Percentiles rank a stretch among this genome's conserved stretches.
These are phyloP conservation scores for Trametes versicolor DNA, from an alignment of 1,284 basidiomycete species.

Conservation along the genomic window DNA sequence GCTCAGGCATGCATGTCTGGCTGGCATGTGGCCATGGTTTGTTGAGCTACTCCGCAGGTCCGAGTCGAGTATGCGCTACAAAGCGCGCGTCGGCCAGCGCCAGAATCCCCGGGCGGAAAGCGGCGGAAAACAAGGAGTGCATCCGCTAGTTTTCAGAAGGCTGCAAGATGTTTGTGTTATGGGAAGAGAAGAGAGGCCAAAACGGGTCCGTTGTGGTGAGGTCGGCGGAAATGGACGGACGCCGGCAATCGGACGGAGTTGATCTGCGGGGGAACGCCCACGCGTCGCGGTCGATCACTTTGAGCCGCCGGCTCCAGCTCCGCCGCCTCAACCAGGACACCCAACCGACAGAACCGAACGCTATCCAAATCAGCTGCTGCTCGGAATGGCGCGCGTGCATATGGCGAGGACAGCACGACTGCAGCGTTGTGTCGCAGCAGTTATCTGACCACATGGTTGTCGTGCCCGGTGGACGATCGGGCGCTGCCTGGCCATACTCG, in stretches of 20 bases:
- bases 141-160: background rate
- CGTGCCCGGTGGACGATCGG: slow-evolving; percentile 12
- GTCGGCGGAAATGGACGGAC: background rate
- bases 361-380: background rate
- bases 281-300: slow-evolving; percentile 1
- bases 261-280: background rate
- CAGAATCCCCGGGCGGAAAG: background rate
- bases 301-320: background rate
- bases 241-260: slow-evolving; percentile 10
- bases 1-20: slow-evolving; percentile 1
- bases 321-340: background rate
- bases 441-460: slow-evolving; percentile 19
- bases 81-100: background rate
- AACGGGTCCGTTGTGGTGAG: background rate
- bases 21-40: slow-evolving; percentile 5
- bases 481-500: slow-evolving; percentile 6
- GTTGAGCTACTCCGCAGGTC: background rate
- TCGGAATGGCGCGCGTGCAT: background rate
- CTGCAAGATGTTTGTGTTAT: background rate
- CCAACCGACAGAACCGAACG: background rate
- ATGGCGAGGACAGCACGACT: background rate
- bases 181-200: background rate
- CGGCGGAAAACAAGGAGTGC: background rate
- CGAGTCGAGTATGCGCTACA: background rate
- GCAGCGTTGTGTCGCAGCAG: background rate